A percentile compares a stretch with the other conserved stretches of the same genome.
phyloP scores from a whole-genome alignment of 108 stramenopile species.

The Conticribra guillardii region DNA sequence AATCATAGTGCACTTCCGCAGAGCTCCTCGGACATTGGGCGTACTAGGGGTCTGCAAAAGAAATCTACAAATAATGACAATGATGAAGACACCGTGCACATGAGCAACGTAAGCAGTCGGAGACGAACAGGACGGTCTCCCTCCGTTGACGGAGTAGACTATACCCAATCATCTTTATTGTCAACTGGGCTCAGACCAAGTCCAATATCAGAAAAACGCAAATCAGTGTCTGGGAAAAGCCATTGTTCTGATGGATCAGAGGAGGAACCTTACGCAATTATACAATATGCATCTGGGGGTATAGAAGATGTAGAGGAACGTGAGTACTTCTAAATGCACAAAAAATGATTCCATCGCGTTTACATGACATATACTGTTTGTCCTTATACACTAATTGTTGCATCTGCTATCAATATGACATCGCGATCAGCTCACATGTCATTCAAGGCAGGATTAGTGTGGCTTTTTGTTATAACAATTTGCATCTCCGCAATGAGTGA shows the following conservation, averaged over 20 bases:
- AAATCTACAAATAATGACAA: neutral
- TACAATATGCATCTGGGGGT: constrained; percentile 5
- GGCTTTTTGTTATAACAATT: constrained; percentile 90
- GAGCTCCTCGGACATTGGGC: neutral
- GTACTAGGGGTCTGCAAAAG: neutral
- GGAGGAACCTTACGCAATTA: constrained; percentile 24
- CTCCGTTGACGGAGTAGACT: too few relatives aligned
- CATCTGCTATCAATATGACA: neutral
- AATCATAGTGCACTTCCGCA: constrained; percentile 7
- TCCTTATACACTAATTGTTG: too few relatives aligned
- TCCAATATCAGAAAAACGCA: neutral
- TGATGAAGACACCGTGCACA: constrained; percentile 5
- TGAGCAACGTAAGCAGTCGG: constrained; percentile 15
- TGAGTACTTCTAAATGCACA: too few relatives aligned
- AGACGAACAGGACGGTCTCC: neutral
- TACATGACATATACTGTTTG: too few relatives aligned
- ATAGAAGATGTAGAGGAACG: constrained; percentile 24
- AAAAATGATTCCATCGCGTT: too few relatives aligned
- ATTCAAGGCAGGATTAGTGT: constrained; percentile 79
- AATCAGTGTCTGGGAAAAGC: constrained; percentile 33
- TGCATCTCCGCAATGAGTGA: constrained; percentile 91
- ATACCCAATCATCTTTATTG: too few relatives aligned
- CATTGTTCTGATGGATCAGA: constrained; percentile 54
- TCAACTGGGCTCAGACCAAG: neutral
- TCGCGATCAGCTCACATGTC: constrained; percentile 56